Evolutionary conservation across 2,329 filamentous ascomycete genomes (phyloP).

Genomic region (Lecanicillium sp.): DNA sequence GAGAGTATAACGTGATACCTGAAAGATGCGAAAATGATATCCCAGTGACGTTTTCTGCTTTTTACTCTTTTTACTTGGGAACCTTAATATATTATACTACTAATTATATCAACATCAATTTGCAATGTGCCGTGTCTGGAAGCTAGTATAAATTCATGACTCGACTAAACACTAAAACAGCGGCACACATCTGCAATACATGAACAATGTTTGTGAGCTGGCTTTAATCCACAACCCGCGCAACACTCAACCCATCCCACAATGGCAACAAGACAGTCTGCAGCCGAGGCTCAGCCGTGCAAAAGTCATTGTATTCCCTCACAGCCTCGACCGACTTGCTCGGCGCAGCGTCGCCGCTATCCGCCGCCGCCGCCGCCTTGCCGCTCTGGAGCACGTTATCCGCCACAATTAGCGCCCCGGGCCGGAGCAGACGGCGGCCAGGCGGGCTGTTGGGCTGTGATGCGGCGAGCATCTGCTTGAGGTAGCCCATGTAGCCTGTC

Average conservation of each 20-base stretch:
- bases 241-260: slow-evolving; percentile 1
- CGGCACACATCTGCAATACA: too few species aligned
- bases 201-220: too few species aligned
- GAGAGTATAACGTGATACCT: too few species aligned
- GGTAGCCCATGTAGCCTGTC: slow-evolving; percentile 30
- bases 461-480: slow-evolving; percentile 25
- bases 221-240: slow-evolving; percentile 1
- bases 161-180: too few species aligned
- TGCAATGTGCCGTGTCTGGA: too few species aligned
- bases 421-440: slow-evolving; percentile 24
- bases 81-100: too few species aligned
- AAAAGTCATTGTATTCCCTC: neutral
- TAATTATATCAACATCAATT: too few species aligned
- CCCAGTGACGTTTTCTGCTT: too few species aligned
- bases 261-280: neutral
- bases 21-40: too few species aligned
- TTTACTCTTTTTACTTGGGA: too few species aligned
- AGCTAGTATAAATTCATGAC: too few species aligned
- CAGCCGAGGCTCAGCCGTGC: neutral
- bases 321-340: neutral
- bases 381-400: slow-evolving; percentile 35
- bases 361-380: slow-evolving; percentile 24
- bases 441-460: slow-evolving; percentile 19
- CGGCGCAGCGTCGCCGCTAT: too few species aligned
- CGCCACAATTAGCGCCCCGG: slow-evolving; percentile 33